These are phyloP conservation scores for Pichia heedii DNA, from an alignment of 805 yeast genomes.

Conservation along the genomic window DNA sequence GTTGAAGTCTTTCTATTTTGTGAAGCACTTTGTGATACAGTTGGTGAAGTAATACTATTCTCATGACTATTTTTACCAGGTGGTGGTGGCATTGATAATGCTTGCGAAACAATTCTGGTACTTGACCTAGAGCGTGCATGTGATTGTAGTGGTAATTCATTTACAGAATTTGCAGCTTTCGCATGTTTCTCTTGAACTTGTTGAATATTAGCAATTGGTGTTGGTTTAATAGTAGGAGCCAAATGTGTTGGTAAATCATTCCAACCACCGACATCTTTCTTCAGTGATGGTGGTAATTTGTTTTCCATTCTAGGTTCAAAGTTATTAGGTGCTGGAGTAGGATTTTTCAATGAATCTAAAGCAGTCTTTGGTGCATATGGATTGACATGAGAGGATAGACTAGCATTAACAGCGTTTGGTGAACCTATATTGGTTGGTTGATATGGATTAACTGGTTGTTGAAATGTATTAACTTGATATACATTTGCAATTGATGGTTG, in stretches of 20 bases:
- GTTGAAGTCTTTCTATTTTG: not conserved
- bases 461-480: not conserved
- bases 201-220: conserved; percentile 13
- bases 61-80: conserved; percentile 13
- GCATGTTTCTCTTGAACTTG: conserved; percentile 7
- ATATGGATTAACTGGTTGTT: not conserved
- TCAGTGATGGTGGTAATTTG: conserved; percentile 21
- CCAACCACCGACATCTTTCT: conserved; percentile 58
- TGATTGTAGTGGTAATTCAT: not conserved
- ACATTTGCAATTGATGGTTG: not conserved
- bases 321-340: conserved; percentile 18
- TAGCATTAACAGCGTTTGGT: conserved; percentile 11
- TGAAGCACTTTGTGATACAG: not conserved
- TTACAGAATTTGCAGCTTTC: not conserved
- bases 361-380: conserved; percentile 31
- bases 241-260: conserved; percentile 52
- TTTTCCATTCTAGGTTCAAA: conserved; percentile 4
- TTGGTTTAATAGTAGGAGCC: conserved; percentile 16
- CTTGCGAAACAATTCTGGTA: conserved; percentile 22
- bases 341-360: conserved; percentile 23
- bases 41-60: not conserved
- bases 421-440: conserved; percentile 1
- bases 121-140: conserved; percentile 9
- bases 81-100: conserved; percentile 24
- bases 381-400: conserved; percentile 23